Evolutionary conservation across 495 filamentous ascomycete genomes (phyloP).

Genomic region (Glutinoglossum americanum): DNA sequence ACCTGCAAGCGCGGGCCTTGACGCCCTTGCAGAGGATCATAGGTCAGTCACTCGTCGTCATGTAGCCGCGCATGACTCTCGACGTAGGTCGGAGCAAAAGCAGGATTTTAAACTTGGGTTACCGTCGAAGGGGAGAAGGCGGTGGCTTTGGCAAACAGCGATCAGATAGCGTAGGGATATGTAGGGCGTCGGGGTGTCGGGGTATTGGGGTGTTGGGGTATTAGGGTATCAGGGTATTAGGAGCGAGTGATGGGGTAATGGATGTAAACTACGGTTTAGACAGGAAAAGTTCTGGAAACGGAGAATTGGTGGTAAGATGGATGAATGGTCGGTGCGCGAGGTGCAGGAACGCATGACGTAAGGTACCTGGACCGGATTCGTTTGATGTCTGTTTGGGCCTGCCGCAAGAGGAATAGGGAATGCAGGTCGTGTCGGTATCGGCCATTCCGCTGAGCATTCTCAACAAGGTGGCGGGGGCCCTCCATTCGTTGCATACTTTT

Average conservation of each 20-base stretch:
- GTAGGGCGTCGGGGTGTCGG: too few species aligned
- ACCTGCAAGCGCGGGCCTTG: not conserved
- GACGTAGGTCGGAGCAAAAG: not conserved
- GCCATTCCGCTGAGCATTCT: too few species aligned
- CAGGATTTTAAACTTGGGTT: not conserved
- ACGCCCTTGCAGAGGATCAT: not conserved
- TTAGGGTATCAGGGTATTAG: too few species aligned
- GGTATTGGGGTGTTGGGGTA: too few species aligned
- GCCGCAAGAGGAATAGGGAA: not conserved
- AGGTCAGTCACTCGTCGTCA: not conserved
- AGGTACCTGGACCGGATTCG: not conserved
- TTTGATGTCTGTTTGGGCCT: not conserved
- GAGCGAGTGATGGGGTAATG: not conserved
- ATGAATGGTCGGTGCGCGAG: not conserved
- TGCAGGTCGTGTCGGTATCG: too few species aligned
- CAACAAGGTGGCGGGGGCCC: too few species aligned
- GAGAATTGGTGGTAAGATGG: not conserved
- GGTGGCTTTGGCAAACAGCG: not conserved
- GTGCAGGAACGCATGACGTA: not conserved
- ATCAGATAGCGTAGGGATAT: too few species aligned
- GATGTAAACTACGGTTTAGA: not conserved
- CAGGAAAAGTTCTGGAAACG: not conserved
- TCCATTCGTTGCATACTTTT: too few species aligned
- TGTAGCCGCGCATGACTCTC: not conserved
- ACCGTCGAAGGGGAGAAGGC: not conserved